Evolutionary conservation across 805 yeast genomes (phyloP).

Genomic region (Lachancea waltii): DNA sequence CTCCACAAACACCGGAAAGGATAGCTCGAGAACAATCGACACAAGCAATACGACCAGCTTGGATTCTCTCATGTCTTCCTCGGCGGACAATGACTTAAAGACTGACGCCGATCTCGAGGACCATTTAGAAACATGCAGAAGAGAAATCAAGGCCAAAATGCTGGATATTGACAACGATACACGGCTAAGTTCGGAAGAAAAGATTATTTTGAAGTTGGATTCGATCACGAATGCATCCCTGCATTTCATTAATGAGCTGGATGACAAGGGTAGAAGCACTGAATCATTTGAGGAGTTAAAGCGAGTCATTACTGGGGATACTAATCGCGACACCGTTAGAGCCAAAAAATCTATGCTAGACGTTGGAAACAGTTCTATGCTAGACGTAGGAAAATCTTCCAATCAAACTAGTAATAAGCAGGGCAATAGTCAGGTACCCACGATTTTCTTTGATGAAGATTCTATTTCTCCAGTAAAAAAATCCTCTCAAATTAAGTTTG

Average conservation of each 20-base stretch:
- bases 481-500: conserved; percentile 25
- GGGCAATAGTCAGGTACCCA: too few relatives aligned
- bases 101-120: neutral
- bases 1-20: too few relatives aligned
- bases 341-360: conserved; percentile 22
- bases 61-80: too few relatives aligned
- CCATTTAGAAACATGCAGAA: neutral
- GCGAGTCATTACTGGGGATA: conserved; percentile 25
- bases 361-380: too few relatives aligned
- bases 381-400: too few relatives aligned
- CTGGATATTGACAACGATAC: neutral
- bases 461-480: conserved; percentile 4
- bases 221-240: conserved; percentile 20
- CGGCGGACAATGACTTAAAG: too few relatives aligned
- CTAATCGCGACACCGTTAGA: conserved; percentile 6
- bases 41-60: too few relatives aligned
- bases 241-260: conserved; percentile 20
- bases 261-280: conserved; percentile 16
- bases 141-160: neutral
- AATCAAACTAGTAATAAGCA: too few relatives aligned
- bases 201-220: conserved; percentile 11
- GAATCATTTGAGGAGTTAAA: conserved; percentile 20
- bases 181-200: conserved; percentile 2
- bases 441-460: too few relatives aligned
- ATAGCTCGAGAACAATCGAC: too few relatives aligned